Base-by-base conservation (phyloP, 108 stramenopile species). In the Nannochloropsis salina region DNA sequence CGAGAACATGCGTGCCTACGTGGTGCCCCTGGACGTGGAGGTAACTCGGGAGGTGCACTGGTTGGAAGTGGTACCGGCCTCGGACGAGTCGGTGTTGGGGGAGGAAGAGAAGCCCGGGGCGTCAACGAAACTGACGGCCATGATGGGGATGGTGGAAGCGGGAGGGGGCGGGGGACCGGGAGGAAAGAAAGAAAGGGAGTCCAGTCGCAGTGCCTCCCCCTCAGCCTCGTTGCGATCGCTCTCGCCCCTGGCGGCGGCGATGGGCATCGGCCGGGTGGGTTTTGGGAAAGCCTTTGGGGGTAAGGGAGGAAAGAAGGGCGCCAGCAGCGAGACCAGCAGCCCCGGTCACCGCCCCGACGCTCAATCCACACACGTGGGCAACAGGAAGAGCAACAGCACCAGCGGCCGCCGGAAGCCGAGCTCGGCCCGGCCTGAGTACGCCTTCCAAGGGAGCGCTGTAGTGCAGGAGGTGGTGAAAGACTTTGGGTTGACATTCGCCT, bases 401-500 rank as follows among this genome's bases (percentile, higher is more conserved):
- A 74, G 61, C 61, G n/a, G 6, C 61, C 10, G 15, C 47, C 10
- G 15, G 12, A 51, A 51, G 12, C 15, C 1, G 20, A 74, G 20
- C 3, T n/a, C 15, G 61, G n/a, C 61, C 4, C 61, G 61, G 61
- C 61, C 15, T 15, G 20, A n/a, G 61, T 74, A 74, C 61, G 8
- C 15, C n/a, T 74, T 74, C n/a, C 20, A 74, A n/a, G 61, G 61
- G 20, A 74, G 61, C n/a, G 61, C 61, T n/a, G 61, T 74, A n/a
- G 61, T 74, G n/a, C 61, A 74, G 61, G 61, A 74, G n/a, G 61
- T 74, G n/a, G 61, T 74, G 4, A 74, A 74, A 74, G 61, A 74
- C n/a, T 74, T 74, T 8, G n/a, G 61, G 3, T n/a, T 74, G 15
- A 74, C 61, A 1, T 74, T 74, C 3, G 61, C 61, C 3, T 74